Evolutionary conservation across 257 asterid genomes (phyloP).

Genomic region (Ilex aquifolium): DNA sequence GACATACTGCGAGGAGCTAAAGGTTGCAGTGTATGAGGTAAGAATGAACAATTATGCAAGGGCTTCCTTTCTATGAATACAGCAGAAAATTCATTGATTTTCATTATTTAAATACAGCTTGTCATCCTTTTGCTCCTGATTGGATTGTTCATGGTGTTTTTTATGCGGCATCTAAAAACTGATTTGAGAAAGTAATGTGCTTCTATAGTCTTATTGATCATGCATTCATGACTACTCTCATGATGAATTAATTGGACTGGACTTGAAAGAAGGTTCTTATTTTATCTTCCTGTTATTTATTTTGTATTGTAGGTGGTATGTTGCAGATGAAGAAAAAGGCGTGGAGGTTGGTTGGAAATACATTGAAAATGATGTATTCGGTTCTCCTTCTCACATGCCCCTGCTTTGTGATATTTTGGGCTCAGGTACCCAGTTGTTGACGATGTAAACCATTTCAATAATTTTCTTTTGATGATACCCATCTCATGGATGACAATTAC

Average conservation of each 20-base stretch:
- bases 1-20: no score
- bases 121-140: constrained; percentile 49
- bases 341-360: constrained; percentile 79
- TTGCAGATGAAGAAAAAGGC: constrained; percentile 78
- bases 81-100: constrained; percentile 65
- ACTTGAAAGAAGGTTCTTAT: constrained; percentile 4
- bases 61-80: constrained; percentile 48
- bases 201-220: constrained; percentile 15
- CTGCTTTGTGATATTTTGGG: constrained; percentile 74
- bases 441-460: constrained; percentile 39
- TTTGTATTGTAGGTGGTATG: constrained; percentile 44
- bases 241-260: constrained; percentile 8
- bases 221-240: constrained; percentile 5
- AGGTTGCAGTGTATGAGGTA: no score
- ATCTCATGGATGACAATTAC: background rate
- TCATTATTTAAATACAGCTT: constrained; percentile 54
- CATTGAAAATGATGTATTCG: constrained; percentile 60
- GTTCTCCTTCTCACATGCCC: constrained; percentile 56
- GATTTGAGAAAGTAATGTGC: constrained; percentile 64
- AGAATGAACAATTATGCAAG: constrained; percentile 51
- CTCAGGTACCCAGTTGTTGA: constrained; percentile 66
- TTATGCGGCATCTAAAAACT: constrained; percentile 63
- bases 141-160: constrained; percentile 54
- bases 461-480: constrained; percentile 3
- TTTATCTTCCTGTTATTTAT: constrained; percentile 12